Evolutionary conservation across 2,329 filamentous ascomycete genomes (phyloP).

Genomic region (Monosporascus ibericus): DNA sequence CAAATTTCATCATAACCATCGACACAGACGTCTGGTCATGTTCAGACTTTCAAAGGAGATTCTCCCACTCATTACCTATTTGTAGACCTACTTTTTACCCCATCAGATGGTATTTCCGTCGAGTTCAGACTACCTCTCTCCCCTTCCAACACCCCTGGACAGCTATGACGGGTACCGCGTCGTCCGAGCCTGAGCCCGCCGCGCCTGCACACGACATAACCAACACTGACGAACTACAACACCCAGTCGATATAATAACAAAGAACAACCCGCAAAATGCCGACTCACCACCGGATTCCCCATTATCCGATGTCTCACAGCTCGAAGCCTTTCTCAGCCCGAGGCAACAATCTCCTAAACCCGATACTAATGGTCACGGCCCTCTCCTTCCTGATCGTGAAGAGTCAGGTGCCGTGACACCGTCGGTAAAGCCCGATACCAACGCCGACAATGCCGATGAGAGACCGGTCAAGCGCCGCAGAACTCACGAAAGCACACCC

Average conservation of each 20-base stretch:
- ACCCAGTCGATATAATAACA: conserved; percentile 12
- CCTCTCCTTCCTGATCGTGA: not conserved
- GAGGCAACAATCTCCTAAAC: not conserved
- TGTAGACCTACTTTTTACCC: conserved; percentile 49
- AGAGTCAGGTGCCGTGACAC: conserved; percentile 7
- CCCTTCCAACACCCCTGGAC: conserved; percentile 33
- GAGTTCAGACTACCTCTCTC: conserved; percentile 46
- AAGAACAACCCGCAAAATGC: conserved; percentile 1
- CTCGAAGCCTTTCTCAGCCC: not conserved
- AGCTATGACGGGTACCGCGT: conserved; percentile 58
- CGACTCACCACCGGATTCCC: conserved; percentile 1
- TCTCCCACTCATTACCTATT: conserved; percentile 36
- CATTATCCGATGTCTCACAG: not conserved
- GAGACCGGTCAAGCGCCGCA: conserved; percentile 60
- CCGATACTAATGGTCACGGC: conserved; percentile 10
- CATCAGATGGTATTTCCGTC: conserved; percentile 53
- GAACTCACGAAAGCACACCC: conserved; percentile 44
- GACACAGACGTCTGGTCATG: conserved; percentile 47
- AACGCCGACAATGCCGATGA: conserved; percentile 31
- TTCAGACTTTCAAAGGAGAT: conserved; percentile 43
- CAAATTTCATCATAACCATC: conserved; percentile 39
- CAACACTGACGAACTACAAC: conserved; percentile 8
- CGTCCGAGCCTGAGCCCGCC: conserved; percentile 34
- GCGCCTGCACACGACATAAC: conserved; percentile 30
- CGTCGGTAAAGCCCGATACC: conserved; percentile 12